Conservation (phyloP, 805 yeast species). For the Cyberlindnera xishuangbannaensis region DNA sequence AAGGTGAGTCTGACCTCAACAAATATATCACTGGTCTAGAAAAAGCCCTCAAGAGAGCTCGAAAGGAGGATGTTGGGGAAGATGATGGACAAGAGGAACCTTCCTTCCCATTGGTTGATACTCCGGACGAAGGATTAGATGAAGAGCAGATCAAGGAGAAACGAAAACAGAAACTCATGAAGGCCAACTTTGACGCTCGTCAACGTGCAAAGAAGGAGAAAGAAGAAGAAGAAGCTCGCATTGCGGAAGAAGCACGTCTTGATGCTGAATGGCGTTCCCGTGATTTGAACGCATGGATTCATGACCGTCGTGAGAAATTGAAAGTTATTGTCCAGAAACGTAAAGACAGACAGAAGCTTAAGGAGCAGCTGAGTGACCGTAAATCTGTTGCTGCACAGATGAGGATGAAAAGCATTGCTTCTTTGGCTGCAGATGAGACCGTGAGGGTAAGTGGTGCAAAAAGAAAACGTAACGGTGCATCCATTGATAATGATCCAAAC, state of each 20-base stretch:
- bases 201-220: conserved; percentile 77
- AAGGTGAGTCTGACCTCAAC: conserved; percentile 63
- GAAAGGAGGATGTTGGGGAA: conserved; percentile 60
- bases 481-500: conserved; percentile 84
- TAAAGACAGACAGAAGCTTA: conserved; percentile 63
- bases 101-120: conserved; percentile 66
- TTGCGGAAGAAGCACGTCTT: conserved; percentile 52
- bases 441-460: conserved; percentile 29
- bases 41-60: conserved; percentile 60
- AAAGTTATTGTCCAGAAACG: conserved; percentile 51
- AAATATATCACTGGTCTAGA: conserved; percentile 63
- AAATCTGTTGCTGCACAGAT: conserved; percentile 89
- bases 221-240: conserved; percentile 52
- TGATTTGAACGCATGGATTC: conserved; percentile 77
- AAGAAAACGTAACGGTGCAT: conserved; percentile 50
- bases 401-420: conserved; percentile 87
- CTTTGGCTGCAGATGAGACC: conserved; percentile 70
- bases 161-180: conserved; percentile 72
- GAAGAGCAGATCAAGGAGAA: conserved; percentile 84
- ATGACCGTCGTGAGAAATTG: conserved; percentile 57
- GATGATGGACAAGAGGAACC: conserved; percentile 41
- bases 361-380: conserved; percentile 71
- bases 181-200: conserved; percentile 87
- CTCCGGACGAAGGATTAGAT: conserved; percentile 76
- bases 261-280: conserved; percentile 74